Evolutionary conservation across 2,329 filamentous ascomycete genomes (phyloP), one percentile per base, ranked within the genome.

Genomic region (Teratosphaeria destructans): DNA sequence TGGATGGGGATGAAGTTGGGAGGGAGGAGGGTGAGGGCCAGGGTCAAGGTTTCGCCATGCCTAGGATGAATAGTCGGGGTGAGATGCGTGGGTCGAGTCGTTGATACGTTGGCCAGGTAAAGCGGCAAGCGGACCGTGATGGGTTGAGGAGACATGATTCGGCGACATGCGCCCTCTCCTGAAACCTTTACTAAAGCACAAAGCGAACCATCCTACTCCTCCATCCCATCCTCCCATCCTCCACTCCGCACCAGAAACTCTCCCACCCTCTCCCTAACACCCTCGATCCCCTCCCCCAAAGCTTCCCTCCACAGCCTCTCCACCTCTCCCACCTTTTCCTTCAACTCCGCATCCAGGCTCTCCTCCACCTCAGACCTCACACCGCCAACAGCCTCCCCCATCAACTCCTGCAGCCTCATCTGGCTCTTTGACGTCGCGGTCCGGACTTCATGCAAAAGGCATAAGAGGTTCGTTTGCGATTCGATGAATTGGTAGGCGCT

Each of bases 401-500:
- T 84, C 0, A 84, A 82, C 71, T 90, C 86, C 64, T 87, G 79
- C 19, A 88, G 78, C 63, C 84, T 81, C 57, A 84, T 84, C 64
- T 85, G 85, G 7, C 89, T 87, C 54, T 81, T 80, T 70, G 89
- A 86, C 1, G 89, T 85, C 0, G 86, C 86, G 58, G 89, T 89
- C 70, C 90, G 90, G 57, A 96, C 90, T 74, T 96, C 91, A 68
- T 96, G 94, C 59, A 96, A 76, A 43, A 97, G 79, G 69, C 93
- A 97, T 27, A 96, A 80, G 37, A 96, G 78, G 70, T 96, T 96
- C 34, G 85, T 93, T 77, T 97, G 93, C 6, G 86, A 88, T 77
- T 97, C 94, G 68, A 97, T 96, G 75, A 96, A 97, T 73, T 97
- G 94, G 70, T 96, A 95, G 8, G 90, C 93, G 67, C 88, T 92